Percentiles rank a stretch among this genome's conserved stretches.
These are phyloP conservation scores for Epichloe coenophiala DNA, from an alignment of 2,329 filamentous ascomycete genomes.

Conservation along the genomic window DNA sequence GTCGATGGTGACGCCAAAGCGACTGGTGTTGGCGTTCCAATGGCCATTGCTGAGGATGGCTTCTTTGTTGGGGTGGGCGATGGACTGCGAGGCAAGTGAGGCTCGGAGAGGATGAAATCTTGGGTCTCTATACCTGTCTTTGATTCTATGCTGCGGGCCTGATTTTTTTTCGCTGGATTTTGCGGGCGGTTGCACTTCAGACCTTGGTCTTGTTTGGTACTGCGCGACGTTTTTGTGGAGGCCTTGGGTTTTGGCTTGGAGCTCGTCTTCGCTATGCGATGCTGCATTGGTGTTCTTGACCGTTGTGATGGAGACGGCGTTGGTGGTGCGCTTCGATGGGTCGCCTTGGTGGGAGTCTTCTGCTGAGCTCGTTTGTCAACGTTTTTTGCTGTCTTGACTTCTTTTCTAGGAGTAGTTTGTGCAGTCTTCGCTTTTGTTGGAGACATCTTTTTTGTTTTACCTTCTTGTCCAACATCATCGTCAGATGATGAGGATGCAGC, in stretches of 20 bases:
- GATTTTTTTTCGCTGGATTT: neutral
- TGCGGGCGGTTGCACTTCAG: neutral
- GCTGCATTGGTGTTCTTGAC: neutral
- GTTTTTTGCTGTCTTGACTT: conserved; percentile 10
- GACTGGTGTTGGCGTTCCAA: neutral
- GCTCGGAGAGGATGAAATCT: conserved; percentile 10
- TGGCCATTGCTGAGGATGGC: neutral
- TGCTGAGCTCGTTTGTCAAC: conserved; percentile 18
- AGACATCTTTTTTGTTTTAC: conserved; percentile 21
- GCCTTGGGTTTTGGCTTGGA: neutral
- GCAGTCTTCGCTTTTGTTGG: conserved; percentile 11
- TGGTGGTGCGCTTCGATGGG: neutral
- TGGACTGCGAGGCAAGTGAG: neutral
- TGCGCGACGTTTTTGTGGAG: neutral
- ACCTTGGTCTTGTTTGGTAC: neutral
- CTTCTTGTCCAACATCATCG: conserved; percentile 15
- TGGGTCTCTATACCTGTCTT: neutral
- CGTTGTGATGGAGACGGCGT: neutral
- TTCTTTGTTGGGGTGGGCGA: no score
- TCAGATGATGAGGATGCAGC: conserved; percentile 17
- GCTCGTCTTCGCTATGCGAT: neutral
- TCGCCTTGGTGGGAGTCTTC: neutral
- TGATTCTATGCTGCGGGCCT: neutral
- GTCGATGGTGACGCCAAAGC: neutral
- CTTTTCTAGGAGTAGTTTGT: conserved; percentile 14